A percentile compares a stretch with the other conserved stretches of the same genome.
Evolutionary conservation across 208 protist species (phyloP).

Genomic region (Trypanosoma melophagium): DNA sequence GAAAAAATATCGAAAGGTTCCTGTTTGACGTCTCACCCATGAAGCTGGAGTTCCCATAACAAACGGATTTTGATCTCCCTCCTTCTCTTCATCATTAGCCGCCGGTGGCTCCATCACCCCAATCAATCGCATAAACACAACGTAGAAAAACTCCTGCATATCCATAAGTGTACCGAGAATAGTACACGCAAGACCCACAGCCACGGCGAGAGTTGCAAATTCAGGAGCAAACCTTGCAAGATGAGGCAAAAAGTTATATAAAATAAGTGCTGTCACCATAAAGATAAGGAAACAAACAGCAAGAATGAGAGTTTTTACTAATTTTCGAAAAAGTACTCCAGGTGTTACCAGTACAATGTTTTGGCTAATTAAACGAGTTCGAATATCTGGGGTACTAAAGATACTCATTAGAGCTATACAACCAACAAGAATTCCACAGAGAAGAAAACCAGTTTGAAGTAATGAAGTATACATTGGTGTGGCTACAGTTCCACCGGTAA

Average conservation of each 20-base stretch:
- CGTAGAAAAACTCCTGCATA: conserved; percentile 71
- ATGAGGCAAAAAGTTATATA: conserved; percentile 26
- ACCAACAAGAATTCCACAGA: conserved; percentile 22
- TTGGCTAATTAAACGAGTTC: conserved; percentile 33
- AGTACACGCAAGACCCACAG: conserved; percentile 45
- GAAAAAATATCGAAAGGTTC: not conserved
- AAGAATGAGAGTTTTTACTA: conserved; percentile 60
- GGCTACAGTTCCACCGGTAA: not conserved
- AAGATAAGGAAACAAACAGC: conserved; percentile 36
- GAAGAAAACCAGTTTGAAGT: conserved; percentile 13
- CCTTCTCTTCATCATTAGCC: conserved; percentile 24
- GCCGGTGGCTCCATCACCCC: conserved; percentile 42
- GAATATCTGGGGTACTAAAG: conserved; percentile 29
- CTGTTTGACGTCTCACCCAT: not conserved
- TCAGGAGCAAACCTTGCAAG: conserved; percentile 29
- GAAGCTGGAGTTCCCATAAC: not conserved
- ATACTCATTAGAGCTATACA: conserved; percentile 25
- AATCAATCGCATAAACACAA: conserved; percentile 48
- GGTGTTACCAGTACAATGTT: conserved; percentile 59
- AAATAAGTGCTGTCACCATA: conserved; percentile 16
- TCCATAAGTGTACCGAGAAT: conserved; percentile 78
- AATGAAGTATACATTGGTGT: conserved; percentile 3
- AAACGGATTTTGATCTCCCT: conserved; percentile 6
- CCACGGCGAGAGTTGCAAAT: conserved; percentile 40
- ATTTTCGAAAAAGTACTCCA: conserved; percentile 63